A percentile compares a stretch with the other conserved stretches of the same genome.
These are phyloP conservation scores for Coemansia sp. DNA, from an alignment of 192 early-diverging fungal genomes.

Conservation along the genomic window DNA sequence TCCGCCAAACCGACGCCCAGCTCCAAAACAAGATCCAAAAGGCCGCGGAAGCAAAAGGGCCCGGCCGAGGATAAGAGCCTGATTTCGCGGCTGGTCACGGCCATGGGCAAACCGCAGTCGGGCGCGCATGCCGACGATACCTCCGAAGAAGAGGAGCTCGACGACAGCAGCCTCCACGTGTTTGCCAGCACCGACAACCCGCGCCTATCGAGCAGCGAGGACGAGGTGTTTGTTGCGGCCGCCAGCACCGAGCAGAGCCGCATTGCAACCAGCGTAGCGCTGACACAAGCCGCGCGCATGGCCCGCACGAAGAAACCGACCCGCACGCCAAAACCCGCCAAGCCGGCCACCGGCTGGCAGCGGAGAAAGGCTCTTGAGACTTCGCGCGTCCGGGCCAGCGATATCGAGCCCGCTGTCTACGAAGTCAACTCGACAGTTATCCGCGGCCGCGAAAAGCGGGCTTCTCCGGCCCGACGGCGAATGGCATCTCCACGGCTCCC, in stretches of 20 bases:
- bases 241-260: not conserved
- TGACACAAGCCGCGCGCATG: constrained; percentile 7
- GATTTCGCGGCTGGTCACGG: constrained; percentile 29
- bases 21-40: constrained; percentile 1
- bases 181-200: not conserved
- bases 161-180: not conserved
- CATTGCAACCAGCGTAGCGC: not conserved
- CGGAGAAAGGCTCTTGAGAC: constrained; percentile 1
- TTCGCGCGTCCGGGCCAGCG: not conserved
- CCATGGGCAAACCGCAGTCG: constrained; percentile 15
- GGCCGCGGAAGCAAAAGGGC: constrained; percentile 4
- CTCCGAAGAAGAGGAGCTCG: constrained; percentile 12
- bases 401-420: constrained; percentile 10
- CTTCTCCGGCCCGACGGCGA: constrained; percentile 1
- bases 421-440: constrained; percentile 25
- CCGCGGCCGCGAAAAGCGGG: constrained; percentile 9
- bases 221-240: constrained; percentile 10
- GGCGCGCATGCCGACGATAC: not conserved
- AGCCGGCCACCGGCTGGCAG: constrained; percentile 11
- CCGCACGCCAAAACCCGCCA: constrained; percentile 3
- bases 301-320: too few species aligned
- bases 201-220: constrained; percentile 5
- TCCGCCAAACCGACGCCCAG: not conserved
- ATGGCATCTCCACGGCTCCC: not conserved
- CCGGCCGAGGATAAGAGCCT: constrained; percentile 20